Evolutionary conservation across 768 basidiomycete genomes (phyloP), one percentile per base, ranked within the genome.

Genomic region (Tylopilus cervinicoccineus): DNA sequence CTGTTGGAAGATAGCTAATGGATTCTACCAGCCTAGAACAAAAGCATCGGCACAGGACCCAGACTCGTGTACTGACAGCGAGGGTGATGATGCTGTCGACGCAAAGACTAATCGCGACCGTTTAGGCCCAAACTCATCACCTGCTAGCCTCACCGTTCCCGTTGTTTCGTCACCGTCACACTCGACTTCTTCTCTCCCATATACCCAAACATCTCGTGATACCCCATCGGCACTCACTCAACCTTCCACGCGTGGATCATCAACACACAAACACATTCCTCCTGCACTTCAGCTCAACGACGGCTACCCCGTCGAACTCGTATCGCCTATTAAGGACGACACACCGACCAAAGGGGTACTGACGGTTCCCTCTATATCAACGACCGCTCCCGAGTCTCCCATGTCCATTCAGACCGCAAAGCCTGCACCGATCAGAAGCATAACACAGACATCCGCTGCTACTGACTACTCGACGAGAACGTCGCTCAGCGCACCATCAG

Each of bases 1-100:
- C 43, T 98, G 94, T 69, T 98, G 94, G 94, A 93, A 92, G 73
- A 83, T 92, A 29, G 82, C 80, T 47, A 81, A 92, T 60, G 86
- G 87, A 16, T 65, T 76, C 48, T 79, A 83, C 54, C 63, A 70
- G 38, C 69, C 68, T 29, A 54, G 50, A 34, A 38, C 51, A 14
- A 59, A 28, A 51, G 45, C 44, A 50, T 52, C 60, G 39, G 52
- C 48, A 1, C 54, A 61, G 12, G 57, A 57, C 22, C 49, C 54
- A 1, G 66, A 69, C 36, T 67, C 66, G 12, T 68, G 65, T 49
- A 59, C 56, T 9, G 58, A 69, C 55, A 60, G 65, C 41, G 69
- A 72, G 33, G 64, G 58, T 34, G 69, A 68, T 9, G 63, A 68
- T 3, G 45, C 49, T 22, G 64, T 40, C 4, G 47, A 49, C 19